Evolutionary conservation across 1,284 basidiomycete species (phyloP).

Genomic region (Ganoderma sinense): DNA sequence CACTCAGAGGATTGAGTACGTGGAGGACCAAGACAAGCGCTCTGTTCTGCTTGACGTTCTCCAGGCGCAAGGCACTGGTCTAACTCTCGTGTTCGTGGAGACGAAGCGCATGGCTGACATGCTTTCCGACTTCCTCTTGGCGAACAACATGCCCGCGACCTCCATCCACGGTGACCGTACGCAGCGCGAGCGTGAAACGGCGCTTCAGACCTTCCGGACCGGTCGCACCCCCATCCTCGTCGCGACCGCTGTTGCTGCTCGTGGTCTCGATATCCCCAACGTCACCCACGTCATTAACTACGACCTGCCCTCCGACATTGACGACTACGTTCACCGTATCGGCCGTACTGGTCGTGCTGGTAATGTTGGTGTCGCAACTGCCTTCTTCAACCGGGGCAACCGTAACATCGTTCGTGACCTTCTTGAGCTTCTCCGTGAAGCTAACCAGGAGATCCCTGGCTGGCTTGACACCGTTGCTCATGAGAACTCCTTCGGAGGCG

Average conservation of each 20-base stretch:
- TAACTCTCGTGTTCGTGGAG: slow-evolving; percentile 98
- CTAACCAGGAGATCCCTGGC: slow-evolving; percentile 94
- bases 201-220: slow-evolving; percentile 94
- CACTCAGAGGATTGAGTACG: slow-evolving; percentile 98
- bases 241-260: slow-evolving; percentile 97
- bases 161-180: slow-evolving; percentile 99
- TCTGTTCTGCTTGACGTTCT: slow-evolving; percentile 96
- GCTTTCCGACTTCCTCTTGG: slow-evolving; percentile 95
- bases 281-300: slow-evolving; percentile 99
- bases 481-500: slow-evolving; percentile 80
- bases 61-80: slow-evolving; percentile 73
- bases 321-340: slow-evolving; percentile 98
- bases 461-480: slow-evolving; percentile 92
- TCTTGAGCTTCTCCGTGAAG: slow-evolving; percentile 93
- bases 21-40: slow-evolving; percentile 97
- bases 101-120: slow-evolving; percentile 99
- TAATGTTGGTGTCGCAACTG: slow-evolving; percentile 95
- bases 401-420: slow-evolving; percentile 93
- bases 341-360: slow-evolving; percentile 99
- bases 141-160: slow-evolving; percentile 87
- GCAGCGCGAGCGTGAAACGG: slow-evolving; percentile 97
- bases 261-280: slow-evolving; percentile 99
- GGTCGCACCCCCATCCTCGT: slow-evolving; percentile 97
- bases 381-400: slow-evolving; percentile 94
- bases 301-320: slow-evolving; percentile 98